A percentile compares a stretch with the other conserved stretches of the same genome.
These are phyloP conservation scores for Aureobasidium melanogenum DNA, from an alignment of 2,329 filamentous ascomycete species.

Conservation along the genomic window DNA sequence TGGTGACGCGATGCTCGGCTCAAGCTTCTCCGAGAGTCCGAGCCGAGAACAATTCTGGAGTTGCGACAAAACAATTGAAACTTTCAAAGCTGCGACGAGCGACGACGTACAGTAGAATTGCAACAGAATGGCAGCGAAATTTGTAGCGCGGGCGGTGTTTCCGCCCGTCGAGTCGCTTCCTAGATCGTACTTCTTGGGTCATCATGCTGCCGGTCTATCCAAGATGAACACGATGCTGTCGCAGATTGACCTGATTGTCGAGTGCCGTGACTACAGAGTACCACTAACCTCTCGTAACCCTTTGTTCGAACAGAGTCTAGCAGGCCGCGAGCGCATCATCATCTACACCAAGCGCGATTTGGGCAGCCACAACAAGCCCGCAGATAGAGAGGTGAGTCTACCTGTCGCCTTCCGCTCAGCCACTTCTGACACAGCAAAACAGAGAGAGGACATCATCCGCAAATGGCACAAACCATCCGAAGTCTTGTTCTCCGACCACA, in stretches of 20 bases:
- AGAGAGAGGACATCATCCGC: conserved; percentile 30
- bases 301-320: conserved; percentile 69
- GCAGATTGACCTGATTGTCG: conserved; percentile 78
- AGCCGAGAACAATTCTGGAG: background rate
- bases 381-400: conserved; percentile 32
- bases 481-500: conserved; percentile 46
- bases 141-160: conserved; percentile 67
- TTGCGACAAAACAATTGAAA: background rate
- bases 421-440: background rate
- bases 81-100: background rate
- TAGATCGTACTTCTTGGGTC: conserved; percentile 88
- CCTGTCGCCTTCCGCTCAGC: background rate
- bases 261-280: conserved; percentile 88
- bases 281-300: conserved; percentile 87
- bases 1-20: conserved; percentile 1
- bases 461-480: conserved; percentile 45
- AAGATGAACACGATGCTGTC: conserved; percentile 76
- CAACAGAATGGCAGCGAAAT: conserved; percentile 35
- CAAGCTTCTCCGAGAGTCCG: background rate
- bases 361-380: conserved; percentile 38
- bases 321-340: conserved; percentile 60
- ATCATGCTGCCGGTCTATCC: conserved; percentile 72
- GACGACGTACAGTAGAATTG: background rate
- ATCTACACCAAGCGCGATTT: conserved; percentile 90
- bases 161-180: conserved; percentile 65